These are phyloP conservation scores for Iberis pinnata DNA, from an alignment of 345 rosid species.

Conservation along the genomic window DNA sequence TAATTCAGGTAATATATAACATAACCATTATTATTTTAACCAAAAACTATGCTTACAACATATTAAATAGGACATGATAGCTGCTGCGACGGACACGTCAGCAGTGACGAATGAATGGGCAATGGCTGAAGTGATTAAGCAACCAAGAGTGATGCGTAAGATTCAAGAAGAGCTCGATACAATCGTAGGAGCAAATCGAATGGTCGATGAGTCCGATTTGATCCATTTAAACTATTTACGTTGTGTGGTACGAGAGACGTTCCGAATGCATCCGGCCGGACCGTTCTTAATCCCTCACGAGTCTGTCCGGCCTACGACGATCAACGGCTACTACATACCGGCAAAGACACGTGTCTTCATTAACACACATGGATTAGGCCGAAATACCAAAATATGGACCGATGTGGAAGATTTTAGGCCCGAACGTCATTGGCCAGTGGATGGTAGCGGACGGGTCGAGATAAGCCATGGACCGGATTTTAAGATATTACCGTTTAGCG, in stretches of 20 bases:
- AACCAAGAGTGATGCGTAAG: conserved; percentile 59
- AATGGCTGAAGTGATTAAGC: conserved; percentile 82
- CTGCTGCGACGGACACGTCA: conserved; percentile 93
- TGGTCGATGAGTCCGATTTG: conserved; percentile 68
- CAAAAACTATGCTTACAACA: too few species aligned
- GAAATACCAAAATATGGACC: conserved; percentile 61
- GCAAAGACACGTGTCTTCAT: conserved; percentile 83
- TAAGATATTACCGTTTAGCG: conserved; percentile 81
- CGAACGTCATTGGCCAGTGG: conserved; percentile 61
- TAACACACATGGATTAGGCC: conserved; percentile 84
- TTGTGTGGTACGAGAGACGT: conserved; percentile 88
- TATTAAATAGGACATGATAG: conserved; percentile 74
- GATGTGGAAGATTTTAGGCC: conserved; percentile 70
- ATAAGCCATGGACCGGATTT: conserved; percentile 89
- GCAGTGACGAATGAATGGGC: conserved; percentile 98
- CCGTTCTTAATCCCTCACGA: conserved; percentile 91
- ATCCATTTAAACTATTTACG: conserved; percentile 65
- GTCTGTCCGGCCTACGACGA: conserved; percentile 54
- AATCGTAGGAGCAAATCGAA: conserved; percentile 52
- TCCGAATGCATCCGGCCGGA: conserved; percentile 94
- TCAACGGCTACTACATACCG: conserved; percentile 69
- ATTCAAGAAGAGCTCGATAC: conserved; percentile 70
- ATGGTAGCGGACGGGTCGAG: conserved; percentile 60
- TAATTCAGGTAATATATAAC: conserved; percentile 95
- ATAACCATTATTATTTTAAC: not conserved